A percentile compares a stretch with the other conserved stretches of the same genome.
Evolutionary conservation across 2,329 filamentous ascomycete species (phyloP).

Genomic region (Periconia macrospinosa): DNA sequence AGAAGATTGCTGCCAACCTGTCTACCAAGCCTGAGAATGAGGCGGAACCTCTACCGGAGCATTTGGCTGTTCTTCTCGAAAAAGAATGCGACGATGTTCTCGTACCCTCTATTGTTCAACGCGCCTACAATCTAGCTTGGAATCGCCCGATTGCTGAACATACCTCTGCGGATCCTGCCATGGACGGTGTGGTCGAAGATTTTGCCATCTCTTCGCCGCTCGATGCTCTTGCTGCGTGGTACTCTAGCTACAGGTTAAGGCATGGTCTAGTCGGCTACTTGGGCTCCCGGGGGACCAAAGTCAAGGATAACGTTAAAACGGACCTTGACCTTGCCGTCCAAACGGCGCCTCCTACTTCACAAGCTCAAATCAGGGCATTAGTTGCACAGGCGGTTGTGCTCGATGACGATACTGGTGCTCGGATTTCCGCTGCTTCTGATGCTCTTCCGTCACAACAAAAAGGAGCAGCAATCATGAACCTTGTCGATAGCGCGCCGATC

Average conservation of each 20-base stretch:
- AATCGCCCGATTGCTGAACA: slow-evolving; percentile 75
- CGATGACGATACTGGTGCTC: slow-evolving; percentile 54
- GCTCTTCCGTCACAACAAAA: slow-evolving; percentile 50
- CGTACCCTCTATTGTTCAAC: slow-evolving; percentile 74
- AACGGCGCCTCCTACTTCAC: slow-evolving; percentile 76
- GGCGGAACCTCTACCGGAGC: slow-evolving; percentile 71
- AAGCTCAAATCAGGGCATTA: slow-evolving; percentile 62
- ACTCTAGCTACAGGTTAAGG: slow-evolving; percentile 74
- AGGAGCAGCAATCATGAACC: slow-evolving; percentile 45
- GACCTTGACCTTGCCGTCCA: slow-evolving; percentile 70
- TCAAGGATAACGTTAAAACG: slow-evolving; percentile 48
- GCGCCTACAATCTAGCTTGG: slow-evolving; percentile 88
- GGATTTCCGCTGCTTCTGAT: slow-evolving; percentile 57
- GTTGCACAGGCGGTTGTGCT: slow-evolving; percentile 62
- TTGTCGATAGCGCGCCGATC: slow-evolving; percentile 58
- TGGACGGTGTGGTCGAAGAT: slow-evolving; percentile 84
- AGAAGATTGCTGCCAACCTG: slow-evolving; percentile 47
- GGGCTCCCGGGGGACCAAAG: slow-evolving; percentile 53
- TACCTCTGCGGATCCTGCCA: slow-evolving; percentile 66
- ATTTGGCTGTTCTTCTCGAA: slow-evolving; percentile 75
- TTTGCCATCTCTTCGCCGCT: slow-evolving; percentile 81
- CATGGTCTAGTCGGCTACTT: slow-evolving; percentile 68
- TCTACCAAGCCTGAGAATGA: slow-evolving; percentile 47
- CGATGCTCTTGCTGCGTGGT: slow-evolving; percentile 91
- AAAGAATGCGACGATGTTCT: slow-evolving; percentile 83